phyloP scores from a whole-genome alignment of 1,284 basidiomycete genomes.

The Xanthoconium separans region DNA sequence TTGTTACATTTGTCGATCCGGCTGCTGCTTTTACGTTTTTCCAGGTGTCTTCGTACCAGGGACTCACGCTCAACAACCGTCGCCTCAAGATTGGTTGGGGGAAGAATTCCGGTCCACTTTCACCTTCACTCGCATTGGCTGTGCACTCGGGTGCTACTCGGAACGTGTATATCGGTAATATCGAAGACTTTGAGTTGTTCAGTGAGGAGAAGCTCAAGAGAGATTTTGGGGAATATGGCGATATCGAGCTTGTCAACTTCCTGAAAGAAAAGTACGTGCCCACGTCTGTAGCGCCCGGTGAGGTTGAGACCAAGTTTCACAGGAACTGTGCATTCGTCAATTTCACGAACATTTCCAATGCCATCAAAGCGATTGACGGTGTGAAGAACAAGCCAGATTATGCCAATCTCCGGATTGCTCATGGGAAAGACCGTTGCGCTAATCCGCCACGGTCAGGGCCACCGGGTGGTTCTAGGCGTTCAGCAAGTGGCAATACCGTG shows the following conservation, averaged over 20 bases:
- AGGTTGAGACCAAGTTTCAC: conserved; percentile 7
- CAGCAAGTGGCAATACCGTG: conserved; percentile 41
- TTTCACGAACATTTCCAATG: conserved; percentile 89
- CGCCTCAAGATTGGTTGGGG: conserved; percentile 95
- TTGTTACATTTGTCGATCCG: conserved; percentile 89
- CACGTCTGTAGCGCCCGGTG: not conserved
- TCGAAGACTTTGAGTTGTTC: conserved; percentile 90
- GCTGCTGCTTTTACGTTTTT: conserved; percentile 89
- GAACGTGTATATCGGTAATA: conserved; percentile 92
- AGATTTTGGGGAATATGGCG: conserved; percentile 91
- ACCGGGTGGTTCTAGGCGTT: conserved; percentile 55
- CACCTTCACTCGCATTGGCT: conserved; percentile 79
- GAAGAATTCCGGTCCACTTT: conserved; percentile 83
- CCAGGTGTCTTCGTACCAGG: conserved; percentile 85
- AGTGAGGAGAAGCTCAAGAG: conserved; percentile 81
- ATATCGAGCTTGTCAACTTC: conserved; percentile 95
- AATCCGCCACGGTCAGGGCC: conserved; percentile 83
- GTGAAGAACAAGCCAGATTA: conserved; percentile 88
- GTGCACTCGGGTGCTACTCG: conserved; percentile 90
- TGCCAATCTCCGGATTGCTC: conserved; percentile 78
- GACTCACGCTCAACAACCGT: conserved; percentile 86
- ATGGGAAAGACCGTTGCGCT: conserved; percentile 94
- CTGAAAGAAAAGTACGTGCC: conserved; percentile 83
- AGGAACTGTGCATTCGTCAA: conserved; percentile 95
- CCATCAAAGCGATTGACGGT: conserved; percentile 93